Base-by-base conservation (phyloP, 345 rosid species). In the Erodium maritimum region DNA sequence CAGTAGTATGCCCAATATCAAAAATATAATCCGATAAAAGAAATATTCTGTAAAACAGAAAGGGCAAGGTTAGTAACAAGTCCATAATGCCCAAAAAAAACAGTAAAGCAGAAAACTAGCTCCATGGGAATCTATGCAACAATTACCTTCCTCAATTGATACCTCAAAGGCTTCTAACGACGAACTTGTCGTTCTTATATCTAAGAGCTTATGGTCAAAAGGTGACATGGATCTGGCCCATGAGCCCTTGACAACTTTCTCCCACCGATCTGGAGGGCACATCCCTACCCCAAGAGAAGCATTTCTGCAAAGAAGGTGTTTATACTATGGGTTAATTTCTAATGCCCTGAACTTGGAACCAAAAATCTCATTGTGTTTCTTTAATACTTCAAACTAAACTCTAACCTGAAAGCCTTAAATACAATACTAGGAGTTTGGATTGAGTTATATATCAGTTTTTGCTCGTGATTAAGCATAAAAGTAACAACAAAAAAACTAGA, bases 181-280 rank as follows among this genome's bases (percentile, higher is more conserved):
- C 60, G 84, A 71, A 71, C 79, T 66, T 52, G 65, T 50, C 42
- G 73, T 53, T 71, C 98, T 69, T 48, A 91, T 37, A 62, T 88
- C 96, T 64, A 91, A 62, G 54, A 88, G 64, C 76, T 83, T 91
- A 65, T 77, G 83, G 71, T 81, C 96, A 61, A 83, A 91, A 55
- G 99, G 94, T 9, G 99, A 91, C 95, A 88, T 86, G 12, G 85
- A 63, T 57, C 74, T 86, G 64, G 58, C 72, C 99, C 96, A 88
- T 46, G 71, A 68, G 71, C 87, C 87, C 73, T 86, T 88, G 5
- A 75, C 71, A 23, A 76, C 78, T 70, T 88, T 86, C 76, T 83
- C 85, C 99, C 99, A 91, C 68, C 72, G 73, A 52, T 78, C 72
- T 24, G 67, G 79, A 62, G 89, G 73, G 68, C 99, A 91, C 96